Evolutionary conservation across 768 basidiomycete species (phyloP).

Genomic region (Naematelia aurantialba): DNA sequence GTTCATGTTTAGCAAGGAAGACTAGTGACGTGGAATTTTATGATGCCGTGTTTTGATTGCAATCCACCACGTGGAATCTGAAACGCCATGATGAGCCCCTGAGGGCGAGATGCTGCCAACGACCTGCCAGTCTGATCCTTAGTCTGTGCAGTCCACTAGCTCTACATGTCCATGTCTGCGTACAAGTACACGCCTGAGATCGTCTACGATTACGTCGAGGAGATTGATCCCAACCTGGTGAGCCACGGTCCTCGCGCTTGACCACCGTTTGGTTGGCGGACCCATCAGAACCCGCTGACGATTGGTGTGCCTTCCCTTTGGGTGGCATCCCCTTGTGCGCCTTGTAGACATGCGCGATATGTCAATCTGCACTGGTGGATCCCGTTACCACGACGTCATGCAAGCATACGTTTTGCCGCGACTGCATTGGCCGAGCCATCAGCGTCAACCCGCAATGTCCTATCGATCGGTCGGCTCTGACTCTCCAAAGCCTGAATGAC

Average conservation of each 20-base stretch:
- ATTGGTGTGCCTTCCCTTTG: no score
- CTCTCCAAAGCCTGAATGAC: conserved; percentile 25
- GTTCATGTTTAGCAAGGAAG: neutral
- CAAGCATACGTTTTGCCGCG: conserved; percentile 79
- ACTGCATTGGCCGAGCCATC: conserved; percentile 71
- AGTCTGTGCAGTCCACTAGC: no score
- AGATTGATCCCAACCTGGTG: conserved; percentile 40
- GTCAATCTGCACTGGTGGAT: conserved; percentile 55
- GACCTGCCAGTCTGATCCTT: no score
- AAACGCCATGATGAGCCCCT: neutral
- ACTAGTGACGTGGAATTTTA: neutral
- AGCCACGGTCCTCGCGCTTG: conserved; percentile 1
- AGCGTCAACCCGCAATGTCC: conserved; percentile 70
- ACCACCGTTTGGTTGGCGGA: no score
- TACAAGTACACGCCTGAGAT: conserved; percentile 21
- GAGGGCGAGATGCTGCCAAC: no score
- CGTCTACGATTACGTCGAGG: conserved; percentile 40
- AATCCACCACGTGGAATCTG: neutral
- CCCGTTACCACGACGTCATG: conserved; percentile 73
- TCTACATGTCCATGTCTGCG: no score
- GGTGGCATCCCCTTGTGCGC: no score
- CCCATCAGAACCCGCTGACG: no score
- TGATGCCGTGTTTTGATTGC: no score
- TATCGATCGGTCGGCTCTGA: conserved; percentile 70
- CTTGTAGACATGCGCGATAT: conserved; percentile 37